Base-by-base conservation (phyloP, 495 filamentous ascomycete species). In the Chaetomidium leptoderma region DNA sequence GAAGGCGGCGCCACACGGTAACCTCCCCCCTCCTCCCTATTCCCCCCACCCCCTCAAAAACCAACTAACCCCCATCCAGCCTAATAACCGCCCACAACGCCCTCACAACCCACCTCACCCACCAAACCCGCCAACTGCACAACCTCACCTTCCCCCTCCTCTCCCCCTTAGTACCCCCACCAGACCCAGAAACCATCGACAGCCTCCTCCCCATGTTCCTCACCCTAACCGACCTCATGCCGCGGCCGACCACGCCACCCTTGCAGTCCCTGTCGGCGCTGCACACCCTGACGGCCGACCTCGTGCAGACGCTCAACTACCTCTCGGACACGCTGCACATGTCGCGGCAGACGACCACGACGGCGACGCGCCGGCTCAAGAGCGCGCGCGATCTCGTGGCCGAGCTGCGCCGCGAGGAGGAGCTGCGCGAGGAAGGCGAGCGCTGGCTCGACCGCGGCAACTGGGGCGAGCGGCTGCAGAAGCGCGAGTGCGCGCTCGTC, bases 271-370 rank as follows among this genome's bases (percentile, higher is more conserved):
- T 88, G 42, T 71, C 77, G 32, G 77, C 78, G 33, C 74, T 91
- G 10, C 83, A 86, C 64, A 65, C 78, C n/a, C 75, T 84, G 29
- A 96, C 91, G 0, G 72, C 84, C 24, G 90, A 93, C 40, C 80
- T 97, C 16, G 83, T 89, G 30, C 79, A 85, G 53, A 86, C 89
- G 2, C 85, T 98, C 43, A 88, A 88, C 57, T 83, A 88, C 62
- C 79, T 98, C 7, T 87, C 87, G n/a, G 93, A 98, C 68, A 91
- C 89, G 0, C 78, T 97, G 21, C 92, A 97, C 71, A 95, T 97
- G 85, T 87, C 84, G n/a, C 83, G 90, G 4, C 93, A 98, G 67
- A 85, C 88, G 0, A 91, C 88, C 1, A 85, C 84, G 1, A 85
- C 84, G 0, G 93, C 93, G 11, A 84, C 86, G 4, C 79, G 93